phyloP scores from a whole-genome alignment of 768 basidiomycete genomes.

The Rhizopogon roseolus region DNA sequence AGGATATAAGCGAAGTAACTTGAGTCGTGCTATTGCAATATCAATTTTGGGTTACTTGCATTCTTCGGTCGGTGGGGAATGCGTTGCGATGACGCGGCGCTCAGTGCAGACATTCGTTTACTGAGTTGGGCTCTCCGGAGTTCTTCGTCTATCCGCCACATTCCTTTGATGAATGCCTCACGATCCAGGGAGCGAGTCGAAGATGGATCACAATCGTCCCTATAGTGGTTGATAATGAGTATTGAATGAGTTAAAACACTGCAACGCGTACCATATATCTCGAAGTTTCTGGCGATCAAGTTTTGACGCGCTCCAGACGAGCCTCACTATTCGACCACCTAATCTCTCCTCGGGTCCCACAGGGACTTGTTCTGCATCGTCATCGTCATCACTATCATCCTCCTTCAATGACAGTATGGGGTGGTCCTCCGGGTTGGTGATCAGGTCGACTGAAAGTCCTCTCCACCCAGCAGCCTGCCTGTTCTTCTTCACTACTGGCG shows the following conservation, averaged over 20 bases:
- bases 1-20: neutral
- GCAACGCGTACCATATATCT: conserved; percentile 58
- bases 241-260: neutral
- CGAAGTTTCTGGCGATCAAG: conserved; percentile 48
- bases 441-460: conserved; percentile 64
- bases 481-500: conserved; percentile 31
- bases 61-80: conserved; percentile 26
- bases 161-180: conserved; percentile 67
- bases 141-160: conserved; percentile 87
- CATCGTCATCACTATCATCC: conserved; percentile 14
- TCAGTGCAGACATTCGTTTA: conserved; percentile 26
- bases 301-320: conserved; percentile 60
- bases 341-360: conserved; percentile 44
- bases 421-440: conserved; percentile 39
- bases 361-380: conserved; percentile 19
- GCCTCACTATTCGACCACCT: conserved; percentile 49
- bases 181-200: conserved; percentile 54
- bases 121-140: conserved; percentile 53
- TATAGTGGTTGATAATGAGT: too few species aligned
- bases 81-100: conserved; percentile 27
- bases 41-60: conserved; percentile 5
- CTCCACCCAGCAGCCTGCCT: conserved; percentile 72
- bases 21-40: conserved; percentile 5
- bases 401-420: conserved; percentile 8
- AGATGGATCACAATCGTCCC: conserved; percentile 66